A percentile compares a stretch with the other conserved stretches of the same genome.
These are phyloP conservation scores for Pythium dissimile DNA, from an alignment of 352 stramenopile species.

Conservation along the genomic window DNA sequence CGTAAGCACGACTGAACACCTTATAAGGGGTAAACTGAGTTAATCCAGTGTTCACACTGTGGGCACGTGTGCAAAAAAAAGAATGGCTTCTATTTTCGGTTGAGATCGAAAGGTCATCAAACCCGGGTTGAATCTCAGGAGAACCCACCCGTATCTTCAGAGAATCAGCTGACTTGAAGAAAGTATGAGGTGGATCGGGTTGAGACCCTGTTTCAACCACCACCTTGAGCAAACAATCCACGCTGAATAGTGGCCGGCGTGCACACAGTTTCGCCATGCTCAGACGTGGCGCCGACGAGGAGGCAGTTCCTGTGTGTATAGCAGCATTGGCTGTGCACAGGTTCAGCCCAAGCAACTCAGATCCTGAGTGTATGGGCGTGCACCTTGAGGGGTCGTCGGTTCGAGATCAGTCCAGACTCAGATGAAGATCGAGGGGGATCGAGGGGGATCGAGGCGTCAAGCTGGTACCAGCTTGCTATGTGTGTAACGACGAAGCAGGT, in stretches of 20 bases:
- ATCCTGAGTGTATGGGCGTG: background rate
- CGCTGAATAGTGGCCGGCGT: too few relatives aligned
- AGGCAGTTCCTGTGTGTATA: too few relatives aligned
- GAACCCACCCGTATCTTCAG: slow-evolving; percentile 11
- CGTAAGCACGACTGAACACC: background rate
- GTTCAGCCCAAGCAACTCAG: background rate
- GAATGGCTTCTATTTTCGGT: slow-evolving; percentile 23
- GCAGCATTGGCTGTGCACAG: too few relatives aligned
- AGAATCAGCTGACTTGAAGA: slow-evolving; percentile 10
- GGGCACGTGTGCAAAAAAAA: slow-evolving; percentile 17
- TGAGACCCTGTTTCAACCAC: slow-evolving; percentile 16
- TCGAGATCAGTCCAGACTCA: slow-evolving; percentile 6
- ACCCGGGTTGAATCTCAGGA: slow-evolving; percentile 9
- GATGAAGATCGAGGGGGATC: background rate
- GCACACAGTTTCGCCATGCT: too few relatives aligned
- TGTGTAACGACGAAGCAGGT: slow-evolving; percentile 9
- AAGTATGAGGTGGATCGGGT: slow-evolving; percentile 6
- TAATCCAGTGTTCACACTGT: slow-evolving; percentile 7
- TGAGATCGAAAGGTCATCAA: slow-evolving; percentile 4
- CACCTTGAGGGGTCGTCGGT: background rate
- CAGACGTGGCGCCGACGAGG: too few relatives aligned
- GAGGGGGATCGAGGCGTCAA: background rate
- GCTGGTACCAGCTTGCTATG: background rate
- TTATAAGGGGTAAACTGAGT: background rate
- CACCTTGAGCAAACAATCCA: background rate